phyloP scores from a whole-genome alignment of 2,329 filamentous ascomycete species.

The Balansia obtecta region DNA sequence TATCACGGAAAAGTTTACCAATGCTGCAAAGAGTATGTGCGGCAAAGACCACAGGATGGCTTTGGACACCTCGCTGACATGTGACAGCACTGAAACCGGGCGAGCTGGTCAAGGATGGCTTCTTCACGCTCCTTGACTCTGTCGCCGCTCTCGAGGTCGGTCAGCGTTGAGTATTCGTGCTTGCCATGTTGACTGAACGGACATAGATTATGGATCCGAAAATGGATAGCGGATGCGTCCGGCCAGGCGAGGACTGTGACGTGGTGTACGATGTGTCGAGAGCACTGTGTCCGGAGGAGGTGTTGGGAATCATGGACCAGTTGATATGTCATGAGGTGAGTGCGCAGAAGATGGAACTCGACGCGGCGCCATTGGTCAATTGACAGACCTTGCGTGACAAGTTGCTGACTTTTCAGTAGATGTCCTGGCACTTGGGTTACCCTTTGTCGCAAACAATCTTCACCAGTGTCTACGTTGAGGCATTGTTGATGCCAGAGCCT shows the following conservation, averaged over 20 bases:
- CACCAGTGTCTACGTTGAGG: slow-evolving; percentile 83
- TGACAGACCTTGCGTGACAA: too few species aligned
- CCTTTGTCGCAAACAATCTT: slow-evolving; percentile 90
- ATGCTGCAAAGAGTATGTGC: slow-evolving; percentile 38
- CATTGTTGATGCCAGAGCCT: slow-evolving; percentile 61
- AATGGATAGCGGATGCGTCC: slow-evolving; percentile 89
- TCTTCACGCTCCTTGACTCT: slow-evolving; percentile 87
- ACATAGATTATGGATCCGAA: slow-evolving; percentile 95
- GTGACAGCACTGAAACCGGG: slow-evolving; percentile 59
- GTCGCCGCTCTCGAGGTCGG: slow-evolving; percentile 71
- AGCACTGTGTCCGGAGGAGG: slow-evolving; percentile 60
- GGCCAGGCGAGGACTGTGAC: slow-evolving; percentile 68
- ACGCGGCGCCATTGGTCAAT: not conserved
- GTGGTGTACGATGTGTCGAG: slow-evolving; percentile 66
- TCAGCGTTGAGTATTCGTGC: not conserved
- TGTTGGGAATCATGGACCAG: slow-evolving; percentile 90
- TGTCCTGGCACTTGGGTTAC: slow-evolving; percentile 95
- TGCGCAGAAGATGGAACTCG: not conserved
- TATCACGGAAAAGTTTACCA: slow-evolving; percentile 43
- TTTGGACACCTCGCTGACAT: slow-evolving; percentile 13
- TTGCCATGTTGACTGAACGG: not conserved
- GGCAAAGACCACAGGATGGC: not conserved
- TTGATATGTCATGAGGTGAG: slow-evolving; percentile 75
- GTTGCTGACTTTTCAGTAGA: slow-evolving; percentile 34
- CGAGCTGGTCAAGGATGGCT: slow-evolving; percentile 83